phyloP scores from a whole-genome alignment of 2,329 filamentous ascomycete species.

The Diaporthe citri region DNA sequence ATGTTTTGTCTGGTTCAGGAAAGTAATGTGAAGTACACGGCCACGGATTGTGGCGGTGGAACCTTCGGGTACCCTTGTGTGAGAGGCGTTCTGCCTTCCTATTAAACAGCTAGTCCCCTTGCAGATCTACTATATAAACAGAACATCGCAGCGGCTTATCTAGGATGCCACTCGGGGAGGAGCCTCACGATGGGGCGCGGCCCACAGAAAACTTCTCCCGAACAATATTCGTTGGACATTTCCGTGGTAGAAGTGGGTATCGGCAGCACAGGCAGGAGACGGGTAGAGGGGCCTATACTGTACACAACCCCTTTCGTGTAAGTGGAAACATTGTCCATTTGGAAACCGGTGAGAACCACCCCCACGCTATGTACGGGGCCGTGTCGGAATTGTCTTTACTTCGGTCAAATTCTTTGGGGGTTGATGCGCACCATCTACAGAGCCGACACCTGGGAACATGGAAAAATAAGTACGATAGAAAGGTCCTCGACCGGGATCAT shows the following conservation, averaged over 20 bases:
- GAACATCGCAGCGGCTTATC: conserved; percentile 9
- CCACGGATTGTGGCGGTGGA: conserved; percentile 14
- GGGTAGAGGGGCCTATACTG: not conserved
- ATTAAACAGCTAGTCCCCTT: not conserved
- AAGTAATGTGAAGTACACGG: not conserved
- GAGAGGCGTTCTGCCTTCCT: conserved; percentile 1
- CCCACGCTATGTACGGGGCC: not conserved
- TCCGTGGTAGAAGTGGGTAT: not conserved
- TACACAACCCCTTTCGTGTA: not conserved
- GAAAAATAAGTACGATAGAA: too few species aligned
- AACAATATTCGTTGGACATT: not conserved
- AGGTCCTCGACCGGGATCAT: not conserved
- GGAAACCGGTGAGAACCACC: not conserved
- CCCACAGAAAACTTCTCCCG: not conserved
- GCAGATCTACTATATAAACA: conserved; percentile 1
- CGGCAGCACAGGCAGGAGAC: not conserved
- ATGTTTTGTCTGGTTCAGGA: conserved; percentile 15
- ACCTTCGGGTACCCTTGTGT: not conserved
- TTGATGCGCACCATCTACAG: too few species aligned
- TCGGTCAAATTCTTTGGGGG: too few species aligned
- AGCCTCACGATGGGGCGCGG: not conserved
- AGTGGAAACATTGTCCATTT: not conserved
- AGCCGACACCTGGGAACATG: too few species aligned
- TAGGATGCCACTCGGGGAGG: not conserved
- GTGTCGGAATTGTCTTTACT: not conserved